Evolutionary conservation across 371 early-diverging fungal species (phyloP).

Genomic region (Basidiobolus meristosporus): DNA sequence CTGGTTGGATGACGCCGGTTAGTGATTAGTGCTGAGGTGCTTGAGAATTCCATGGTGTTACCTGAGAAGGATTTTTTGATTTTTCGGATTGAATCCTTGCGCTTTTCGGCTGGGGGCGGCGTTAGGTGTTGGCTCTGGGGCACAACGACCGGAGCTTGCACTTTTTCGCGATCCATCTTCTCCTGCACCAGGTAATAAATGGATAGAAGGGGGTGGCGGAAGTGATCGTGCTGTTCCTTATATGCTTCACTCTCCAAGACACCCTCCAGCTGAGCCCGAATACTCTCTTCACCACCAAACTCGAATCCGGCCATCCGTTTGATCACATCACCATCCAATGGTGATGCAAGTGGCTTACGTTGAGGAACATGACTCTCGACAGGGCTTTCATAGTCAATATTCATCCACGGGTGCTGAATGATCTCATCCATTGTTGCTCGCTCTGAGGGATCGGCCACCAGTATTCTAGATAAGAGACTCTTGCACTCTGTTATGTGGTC

Average conservation of each 20-base stretch:
- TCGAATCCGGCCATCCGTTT: constrained; percentile 78
- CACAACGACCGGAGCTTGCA: too few relatives aligned
- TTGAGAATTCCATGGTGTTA: too few relatives aligned
- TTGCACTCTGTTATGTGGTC: constrained; percentile 71
- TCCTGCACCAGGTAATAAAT: constrained; percentile 79
- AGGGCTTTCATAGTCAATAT: constrained; percentile 42
- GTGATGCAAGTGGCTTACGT: constrained; percentile 41
- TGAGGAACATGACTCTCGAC: constrained; percentile 44
- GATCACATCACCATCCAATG: constrained; percentile 56
- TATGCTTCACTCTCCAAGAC: constrained; percentile 4
- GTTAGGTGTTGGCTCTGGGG: too few relatives aligned
- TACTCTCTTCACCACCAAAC: constrained; percentile 25
- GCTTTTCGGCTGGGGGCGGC: too few relatives aligned
- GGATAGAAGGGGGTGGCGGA: constrained; percentile 50
- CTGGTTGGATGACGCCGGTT: too few relatives aligned
- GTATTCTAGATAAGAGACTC: constrained; percentile 51
- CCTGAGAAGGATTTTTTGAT: too few relatives aligned
- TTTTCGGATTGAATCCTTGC: too few relatives aligned
- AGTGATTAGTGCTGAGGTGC: too few relatives aligned
- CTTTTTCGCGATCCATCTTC: constrained; percentile 42
- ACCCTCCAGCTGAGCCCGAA: background rate
- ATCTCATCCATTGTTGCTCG: constrained; percentile 66
- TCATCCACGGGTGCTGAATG: constrained; percentile 74
- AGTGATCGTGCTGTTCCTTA: constrained; percentile 11
- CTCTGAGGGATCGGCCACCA: constrained; percentile 50